These are phyloP conservation scores for Pythium biforme DNA, from an alignment of 352 stramenopile genomes.

Conservation along the genomic window DNA sequence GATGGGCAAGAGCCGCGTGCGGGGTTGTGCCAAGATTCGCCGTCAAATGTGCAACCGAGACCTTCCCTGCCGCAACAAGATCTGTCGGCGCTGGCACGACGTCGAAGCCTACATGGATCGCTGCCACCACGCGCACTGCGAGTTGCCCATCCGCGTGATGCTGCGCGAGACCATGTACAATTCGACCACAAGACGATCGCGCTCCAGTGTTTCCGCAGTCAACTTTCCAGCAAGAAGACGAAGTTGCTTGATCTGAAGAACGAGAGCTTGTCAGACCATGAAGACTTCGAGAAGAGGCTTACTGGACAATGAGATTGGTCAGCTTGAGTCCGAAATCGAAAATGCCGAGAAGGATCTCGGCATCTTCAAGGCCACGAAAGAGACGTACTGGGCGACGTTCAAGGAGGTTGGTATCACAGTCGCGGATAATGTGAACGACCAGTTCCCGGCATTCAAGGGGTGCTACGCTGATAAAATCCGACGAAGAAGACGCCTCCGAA, in stretches of 20 bases:
- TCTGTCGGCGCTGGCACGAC: slow-evolving; percentile 71
- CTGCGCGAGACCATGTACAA: slow-evolving; percentile 76
- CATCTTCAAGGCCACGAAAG: slow-evolving; percentile 43
- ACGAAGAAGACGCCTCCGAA: slow-evolving; percentile 24
- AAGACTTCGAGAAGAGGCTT: slow-evolving; percentile 38
- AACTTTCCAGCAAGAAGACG: slow-evolving; percentile 41
- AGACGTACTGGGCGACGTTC: slow-evolving; percentile 57
- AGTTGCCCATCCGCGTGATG: slow-evolving; percentile 73
- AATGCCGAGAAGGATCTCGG: slow-evolving; percentile 45
- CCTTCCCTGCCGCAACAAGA: slow-evolving; percentile 64
- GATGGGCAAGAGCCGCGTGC: slow-evolving; percentile 39
- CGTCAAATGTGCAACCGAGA: slow-evolving; percentile 64
- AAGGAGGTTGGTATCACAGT: slow-evolving; percentile 66
- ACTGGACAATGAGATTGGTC: slow-evolving; percentile 51
- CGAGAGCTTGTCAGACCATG: slow-evolving; percentile 34
- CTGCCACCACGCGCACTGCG: slow-evolving; percentile 62
- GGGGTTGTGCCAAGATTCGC: slow-evolving; percentile 62
- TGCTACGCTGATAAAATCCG: slow-evolving; percentile 47
- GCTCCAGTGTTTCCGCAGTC: slow-evolving; percentile 31
- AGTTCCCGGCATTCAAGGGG: slow-evolving; percentile 45
- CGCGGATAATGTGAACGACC: slow-evolving; percentile 52
- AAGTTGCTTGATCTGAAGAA: slow-evolving; percentile 35
- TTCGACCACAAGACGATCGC: slow-evolving; percentile 61
- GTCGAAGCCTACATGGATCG: slow-evolving; percentile 66
- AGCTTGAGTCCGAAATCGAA: slow-evolving; percentile 66